phyloP scores from a whole-genome alignment of 2,329 filamentous ascomycete genomes.

The Pyrenochaeta sp. region DNA sequence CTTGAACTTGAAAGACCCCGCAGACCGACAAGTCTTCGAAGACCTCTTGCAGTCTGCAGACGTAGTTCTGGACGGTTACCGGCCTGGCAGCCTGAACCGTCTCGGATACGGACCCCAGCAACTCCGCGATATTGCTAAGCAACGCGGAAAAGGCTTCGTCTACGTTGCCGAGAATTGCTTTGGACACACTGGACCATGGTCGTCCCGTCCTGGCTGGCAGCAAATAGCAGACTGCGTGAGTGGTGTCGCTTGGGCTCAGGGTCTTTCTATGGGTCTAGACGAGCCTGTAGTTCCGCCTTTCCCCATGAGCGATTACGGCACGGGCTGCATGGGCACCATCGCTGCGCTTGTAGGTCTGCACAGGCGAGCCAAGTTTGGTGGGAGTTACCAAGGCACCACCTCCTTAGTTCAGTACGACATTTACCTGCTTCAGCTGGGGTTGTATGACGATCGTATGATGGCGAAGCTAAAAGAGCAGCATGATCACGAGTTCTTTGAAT shows the following conservation, averaged over 20 bases:
- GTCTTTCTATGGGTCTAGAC: slow-evolving; percentile 66
- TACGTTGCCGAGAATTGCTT: slow-evolving; percentile 79
- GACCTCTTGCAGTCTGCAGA: slow-evolving; percentile 68
- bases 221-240: slow-evolving; percentile 74
- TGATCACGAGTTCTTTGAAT: slow-evolving; percentile 62
- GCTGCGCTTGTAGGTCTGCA: slow-evolving; percentile 71
- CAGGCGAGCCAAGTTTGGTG: slow-evolving; percentile 68
- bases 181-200: slow-evolving; percentile 71
- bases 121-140: slow-evolving; percentile 62
- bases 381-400: slow-evolving; percentile 71
- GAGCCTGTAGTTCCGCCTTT: slow-evolving; percentile 73
- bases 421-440: slow-evolving; percentile 68
- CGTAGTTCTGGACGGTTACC: slow-evolving; percentile 74
- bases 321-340: slow-evolving; percentile 75
- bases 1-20: slow-evolving; percentile 66
- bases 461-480: slow-evolving; percentile 59
- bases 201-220: slow-evolving; percentile 72
- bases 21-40: slow-evolving; percentile 66
- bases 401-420: slow-evolving; percentile 75
- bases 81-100: slow-evolving; percentile 70
- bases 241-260: slow-evolving; percentile 69
- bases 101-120: slow-evolving; percentile 69
- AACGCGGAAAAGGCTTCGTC: slow-evolving; percentile 69
- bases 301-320: slow-evolving; percentile 70
- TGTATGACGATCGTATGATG: slow-evolving; percentile 64